These are phyloP conservation scores for Arthrocladium fulminans DNA, from an alignment of 2,329 filamentous ascomycete genomes.

Conservation along the genomic window DNA sequence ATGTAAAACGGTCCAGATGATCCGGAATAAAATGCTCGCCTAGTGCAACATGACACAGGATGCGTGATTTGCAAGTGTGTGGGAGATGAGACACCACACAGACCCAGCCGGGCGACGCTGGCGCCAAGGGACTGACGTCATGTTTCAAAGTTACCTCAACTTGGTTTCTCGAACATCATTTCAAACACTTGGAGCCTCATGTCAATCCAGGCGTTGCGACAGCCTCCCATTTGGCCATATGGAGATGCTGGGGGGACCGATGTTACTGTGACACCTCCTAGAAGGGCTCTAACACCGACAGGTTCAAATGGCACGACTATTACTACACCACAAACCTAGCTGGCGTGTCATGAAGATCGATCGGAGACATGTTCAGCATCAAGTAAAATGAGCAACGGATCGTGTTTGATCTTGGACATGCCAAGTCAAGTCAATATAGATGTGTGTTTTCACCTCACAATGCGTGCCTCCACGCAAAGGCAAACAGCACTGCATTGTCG, in stretches of 20 bases:
- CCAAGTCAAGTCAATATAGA: conserved; percentile 9
- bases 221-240: background rate
- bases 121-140: background rate
- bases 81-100: no score
- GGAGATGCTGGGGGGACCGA: no score
- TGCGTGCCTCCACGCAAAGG: background rate
- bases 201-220: background rate
- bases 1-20: no score
- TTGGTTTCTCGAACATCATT: conserved; percentile 1
- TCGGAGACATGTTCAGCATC: conserved; percentile 20
- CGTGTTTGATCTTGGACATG: conserved; percentile 7
- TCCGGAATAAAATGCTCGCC: no score
- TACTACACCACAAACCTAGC: conserved; percentile 1
- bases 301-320: conserved; percentile 3
- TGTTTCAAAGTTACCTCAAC: conserved; percentile 2
- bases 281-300: background rate
- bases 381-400: conserved; percentile 12
- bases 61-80: no score
- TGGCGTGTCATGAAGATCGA: conserved; percentile 5
- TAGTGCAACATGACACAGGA: no score
- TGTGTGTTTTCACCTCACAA: background rate
- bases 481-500: conserved; percentile 7
- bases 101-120: no score
- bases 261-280: background rate
- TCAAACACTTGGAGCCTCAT: conserved; percentile 7